These are phyloP conservation scores for Remersonia thermophila DNA, from an alignment of 2,329 filamentous ascomycete genomes.

Conservation along the genomic window DNA sequence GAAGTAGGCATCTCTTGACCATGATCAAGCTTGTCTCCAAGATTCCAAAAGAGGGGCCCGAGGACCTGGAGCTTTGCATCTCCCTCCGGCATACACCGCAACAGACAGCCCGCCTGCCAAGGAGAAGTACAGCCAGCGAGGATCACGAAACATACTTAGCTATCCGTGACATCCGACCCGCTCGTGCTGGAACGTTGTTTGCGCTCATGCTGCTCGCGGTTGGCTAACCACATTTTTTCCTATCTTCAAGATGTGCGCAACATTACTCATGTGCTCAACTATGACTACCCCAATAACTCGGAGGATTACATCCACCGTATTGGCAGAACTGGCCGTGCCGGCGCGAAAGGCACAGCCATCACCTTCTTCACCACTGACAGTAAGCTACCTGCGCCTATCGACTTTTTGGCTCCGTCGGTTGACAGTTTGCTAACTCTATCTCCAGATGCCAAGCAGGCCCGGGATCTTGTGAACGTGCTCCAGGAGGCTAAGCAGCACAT, in stretches of 20 bases:
- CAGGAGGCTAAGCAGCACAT: constrained; percentile 97
- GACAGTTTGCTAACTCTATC: constrained; percentile 25
- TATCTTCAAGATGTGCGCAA: constrained; percentile 85
- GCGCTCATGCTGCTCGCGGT: constrained; percentile 35
- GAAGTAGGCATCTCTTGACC: constrained; percentile 69
- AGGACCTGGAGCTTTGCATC: constrained; percentile 44
- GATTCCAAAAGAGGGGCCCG: constrained; percentile 36
- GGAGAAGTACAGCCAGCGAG: constrained; percentile 39
- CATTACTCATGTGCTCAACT: constrained; percentile 99
- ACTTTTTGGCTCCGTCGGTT: not conserved
- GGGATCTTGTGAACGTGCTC: constrained; percentile 87
- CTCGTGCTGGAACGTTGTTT: constrained; percentile 50
- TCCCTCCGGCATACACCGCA: constrained; percentile 42
- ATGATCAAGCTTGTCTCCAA: constrained; percentile 55
- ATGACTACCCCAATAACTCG: constrained; percentile 99
- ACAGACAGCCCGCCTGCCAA: constrained; percentile 47
- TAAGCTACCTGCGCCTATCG: constrained; percentile 40
- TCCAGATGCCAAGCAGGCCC: constrained; percentile 80
- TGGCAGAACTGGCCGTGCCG: constrained; percentile 90
- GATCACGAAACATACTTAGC: constrained; percentile 39
- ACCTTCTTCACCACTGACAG: constrained; percentile 99
- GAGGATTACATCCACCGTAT: constrained; percentile 98
- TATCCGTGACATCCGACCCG: constrained; percentile 28
- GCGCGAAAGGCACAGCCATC: constrained; percentile 89
- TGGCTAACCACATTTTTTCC: constrained; percentile 58